Percentiles rank a stretch among this genome's conserved stretches.
These are phyloP conservation scores for Talaromyces funiculosus DNA, from an alignment of 2,329 filamentous ascomycete genomes.

Conservation along the genomic window DNA sequence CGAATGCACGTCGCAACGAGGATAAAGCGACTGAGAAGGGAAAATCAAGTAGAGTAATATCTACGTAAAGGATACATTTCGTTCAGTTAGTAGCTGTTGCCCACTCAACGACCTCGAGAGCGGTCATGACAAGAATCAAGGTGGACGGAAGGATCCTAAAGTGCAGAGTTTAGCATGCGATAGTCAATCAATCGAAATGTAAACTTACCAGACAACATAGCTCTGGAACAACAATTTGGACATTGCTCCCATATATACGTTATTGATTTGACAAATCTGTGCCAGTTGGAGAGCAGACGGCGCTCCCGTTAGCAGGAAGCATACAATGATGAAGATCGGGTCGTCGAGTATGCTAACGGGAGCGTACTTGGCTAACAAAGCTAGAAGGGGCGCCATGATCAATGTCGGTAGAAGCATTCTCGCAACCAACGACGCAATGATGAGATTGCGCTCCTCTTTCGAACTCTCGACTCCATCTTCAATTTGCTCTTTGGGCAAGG, in stretches of 20 bases:
- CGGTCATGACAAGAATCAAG: conserved; percentile 80
- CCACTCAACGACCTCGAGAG: conserved; percentile 90
- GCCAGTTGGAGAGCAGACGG: conserved; percentile 90
- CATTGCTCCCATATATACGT: conserved; percentile 93
- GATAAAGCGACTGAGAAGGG: background rate
- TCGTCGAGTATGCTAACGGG: conserved; percentile 93
- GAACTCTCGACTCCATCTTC: conserved; percentile 62
- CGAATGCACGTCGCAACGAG: background rate
- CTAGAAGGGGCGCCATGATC: conserved; percentile 86
- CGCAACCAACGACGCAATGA: conserved; percentile 77
- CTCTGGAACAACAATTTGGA: conserved; percentile 89
- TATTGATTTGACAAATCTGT: conserved; percentile 98
- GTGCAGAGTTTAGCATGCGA: conserved; percentile 15
- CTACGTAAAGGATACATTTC: background rate
- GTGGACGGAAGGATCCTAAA: conserved; percentile 86
- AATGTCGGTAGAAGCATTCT: conserved; percentile 89
- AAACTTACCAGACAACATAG: conserved; percentile 80
- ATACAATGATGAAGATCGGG: conserved; percentile 96
- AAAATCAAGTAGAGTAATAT: background rate
- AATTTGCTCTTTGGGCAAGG: conserved; percentile 62
- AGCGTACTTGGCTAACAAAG: conserved; percentile 80
- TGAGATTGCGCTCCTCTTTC: conserved; percentile 64
- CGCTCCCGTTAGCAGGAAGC: conserved; percentile 90
- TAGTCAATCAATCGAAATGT: background rate
- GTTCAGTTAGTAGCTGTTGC: conserved; percentile 39